phyloP scores from a whole-genome alignment of 805 yeast genomes.

The Candida montana region DNA sequence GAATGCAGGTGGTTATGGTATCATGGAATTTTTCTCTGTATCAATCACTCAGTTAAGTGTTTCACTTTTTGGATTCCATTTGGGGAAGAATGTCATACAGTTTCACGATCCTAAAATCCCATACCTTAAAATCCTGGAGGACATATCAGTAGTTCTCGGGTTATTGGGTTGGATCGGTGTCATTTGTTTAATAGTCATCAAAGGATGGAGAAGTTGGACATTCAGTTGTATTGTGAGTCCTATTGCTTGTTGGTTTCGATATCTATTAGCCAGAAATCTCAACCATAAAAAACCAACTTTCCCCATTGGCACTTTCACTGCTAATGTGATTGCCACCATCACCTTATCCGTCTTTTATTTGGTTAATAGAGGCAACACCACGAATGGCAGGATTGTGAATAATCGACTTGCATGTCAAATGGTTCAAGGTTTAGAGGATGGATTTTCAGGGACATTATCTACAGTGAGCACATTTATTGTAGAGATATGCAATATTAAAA shows the following conservation, averaged over 20 bases:
- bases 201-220: constrained; percentile 65
- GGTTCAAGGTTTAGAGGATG: constrained; percentile 50
- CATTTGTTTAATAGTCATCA: constrained; percentile 16
- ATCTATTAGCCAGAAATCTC: constrained; percentile 41
- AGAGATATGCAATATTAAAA: constrained; percentile 45
- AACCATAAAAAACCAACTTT: constrained; percentile 42
- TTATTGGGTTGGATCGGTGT: constrained; percentile 21
- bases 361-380: constrained; percentile 37
- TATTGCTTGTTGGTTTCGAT: constrained; percentile 60
- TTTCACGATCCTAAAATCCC: constrained; percentile 46
- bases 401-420: constrained; percentile 42
- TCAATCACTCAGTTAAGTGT: constrained; percentile 52
- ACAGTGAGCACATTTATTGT: constrained; percentile 76
- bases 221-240: constrained; percentile 65
- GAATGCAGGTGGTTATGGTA: constrained; percentile 64
- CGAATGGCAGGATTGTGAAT: constrained; percentile 26
- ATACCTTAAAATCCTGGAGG: constrained; percentile 29
- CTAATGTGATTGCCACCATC: constrained; percentile 43
- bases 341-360: constrained; percentile 40
- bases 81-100: constrained; percentile 48
- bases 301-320: constrained; percentile 50
- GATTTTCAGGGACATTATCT: constrained; percentile 66
- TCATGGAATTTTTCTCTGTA: constrained; percentile 69
- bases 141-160: constrained; percentile 12
- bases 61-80: constrained; percentile 51